Evolutionary conservation across 2,329 filamentous ascomycete species (phyloP), one percentile per base, ranked within the genome.

Genomic region (Cladophialophora yegresii): DNA sequence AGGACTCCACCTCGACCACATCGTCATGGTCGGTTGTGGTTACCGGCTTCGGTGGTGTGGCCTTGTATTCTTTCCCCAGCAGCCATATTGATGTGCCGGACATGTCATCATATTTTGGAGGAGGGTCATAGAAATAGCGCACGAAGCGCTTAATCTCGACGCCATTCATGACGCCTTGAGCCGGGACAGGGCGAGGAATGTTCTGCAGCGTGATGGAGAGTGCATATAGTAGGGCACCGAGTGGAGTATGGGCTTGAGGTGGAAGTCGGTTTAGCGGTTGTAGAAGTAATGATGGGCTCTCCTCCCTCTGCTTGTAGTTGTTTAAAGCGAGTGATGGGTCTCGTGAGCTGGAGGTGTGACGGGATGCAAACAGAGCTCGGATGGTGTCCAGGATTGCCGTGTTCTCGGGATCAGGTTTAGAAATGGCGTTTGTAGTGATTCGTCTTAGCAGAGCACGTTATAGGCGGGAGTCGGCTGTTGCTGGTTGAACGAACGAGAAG

Each of bases 61-160:
- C 70, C 32, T 73, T 78, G 75, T 90, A 90, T 71, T 83, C 77
- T 72, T 77, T 77, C 47, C 88, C 88, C 54, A 98, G 82, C 73
- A 92, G 96, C 93, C 93, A 98, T 67, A 96, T 90, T 12, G 90
- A 86, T 36, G 85, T 82, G 67, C 87, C 83, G 43, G 84, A 82
- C 64, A 79, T 76, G 63, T 87, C 82, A 74, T 96, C 88, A 78
- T 97, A 96, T 67, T 85, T 86, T 5, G 92, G 93, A 69, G 93
- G 88, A 0, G 92, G 92, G 72, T 97, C 93, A 89, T 92, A 96
- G 73, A 98, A 89, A 79, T 91, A 92, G 78, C 93, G 90, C 65
- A 97, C 88, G 71, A 97, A 87, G 68, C 90, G 89, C 77, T 91
- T 90, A 74, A 88, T 87, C 73, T 96, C 91, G 62, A 90, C 85